Base-by-base conservation (phyloP, 768 basidiomycete genomes). In the Chiua virens region DNA sequence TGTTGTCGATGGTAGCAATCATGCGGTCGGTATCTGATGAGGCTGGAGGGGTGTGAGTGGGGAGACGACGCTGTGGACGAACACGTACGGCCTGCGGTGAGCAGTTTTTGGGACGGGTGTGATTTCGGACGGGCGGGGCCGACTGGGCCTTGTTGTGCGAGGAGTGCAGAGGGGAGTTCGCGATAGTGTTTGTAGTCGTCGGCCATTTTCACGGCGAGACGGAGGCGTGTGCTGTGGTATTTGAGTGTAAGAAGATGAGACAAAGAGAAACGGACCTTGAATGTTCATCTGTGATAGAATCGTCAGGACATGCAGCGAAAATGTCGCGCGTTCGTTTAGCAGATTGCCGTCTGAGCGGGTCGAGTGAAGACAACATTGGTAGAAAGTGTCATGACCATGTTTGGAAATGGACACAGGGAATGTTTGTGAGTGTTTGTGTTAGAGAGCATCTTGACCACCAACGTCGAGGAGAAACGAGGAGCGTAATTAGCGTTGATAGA, bases 111-210 rank as follows among this genome's bases (percentile, higher is more conserved):
- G 43, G 75, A 15, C 68, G 52, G 27, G 6, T 75, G 63, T 50
- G 78, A 75, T 56, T 76, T 80, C 30, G 91, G 91, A 34, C 86
- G 77, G 37, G 86, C 80, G 1, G 96, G 94, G 0, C 88, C 90
- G 3, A 92, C 83, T 0, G 85, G 77, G 1, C 84, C 86, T 64
- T 93, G 91, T 54, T 97, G 93, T 0, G 86, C 75, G 27, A 91
- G 72, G 30, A 98, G 73, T 2, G 89, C 82, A 4, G 90, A 70
- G 0, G 96, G 96, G 3, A 98, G 82, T 25, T 86, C 82, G 65
- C 88, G 91, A 65, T 79, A 89, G 66, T 97, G 84, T 42, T 80
- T 79, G 69, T 94, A 99, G 73, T 98, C 96, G 64, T 92, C 85
- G 30, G 85, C 79, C 27, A 98, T 87, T 75, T 97, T 97, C 42